Base-by-base conservation (phyloP, 352 stramenopile genomes). In the Globisporangium perplexum region DNA sequence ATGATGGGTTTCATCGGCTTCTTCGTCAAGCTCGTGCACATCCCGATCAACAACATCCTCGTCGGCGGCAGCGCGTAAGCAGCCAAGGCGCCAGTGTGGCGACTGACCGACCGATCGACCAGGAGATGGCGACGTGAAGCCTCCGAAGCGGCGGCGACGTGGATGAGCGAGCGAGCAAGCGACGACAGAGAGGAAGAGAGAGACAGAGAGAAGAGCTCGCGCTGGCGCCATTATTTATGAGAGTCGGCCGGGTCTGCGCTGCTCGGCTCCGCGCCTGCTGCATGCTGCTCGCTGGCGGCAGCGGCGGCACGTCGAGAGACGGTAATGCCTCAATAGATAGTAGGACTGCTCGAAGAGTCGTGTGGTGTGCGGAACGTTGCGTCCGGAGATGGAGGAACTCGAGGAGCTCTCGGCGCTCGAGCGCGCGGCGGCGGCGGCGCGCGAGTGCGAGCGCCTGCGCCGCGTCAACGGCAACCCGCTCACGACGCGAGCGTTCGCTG, bases 1-100 rank as follows among this genome's bases (percentile, higher is more conserved):
- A 97, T 99, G 68, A 99, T 99, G 96, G 96, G 97, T 66, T 98
- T 99, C 74, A 98, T 99, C 71, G 97, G 97, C 57, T 99, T 99
- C 87, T 99, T 99, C 74, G 96, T 99, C 61, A 99, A 99, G 88
- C 89, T 99, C 54, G 91, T 99, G 70, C 96, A 99, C 85, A 99
- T 99, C 68, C 97, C 97, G 41, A 99, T 99, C 81, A 99, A 99
- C 88, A 98, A 99, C 83, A 99, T 99, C 81, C 83, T 99, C 35
- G 90, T 98, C 59, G 91, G 93, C 64, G 75, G 81, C 46, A 88
- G 79, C 65, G 73, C 79, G 46, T 96, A 92, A 76, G 48, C 49
- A n/a, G 5, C 45, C 20, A n/a, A 8, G 2, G 7, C 17, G 11
- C 22, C 39, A 39, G 12, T 18, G 18, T 7, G 33, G 33, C 33